These are phyloP conservation scores for Torrubiellomyces zombiae DNA, from an alignment of 2,329 filamentous ascomycete species.

Conservation along the genomic window DNA sequence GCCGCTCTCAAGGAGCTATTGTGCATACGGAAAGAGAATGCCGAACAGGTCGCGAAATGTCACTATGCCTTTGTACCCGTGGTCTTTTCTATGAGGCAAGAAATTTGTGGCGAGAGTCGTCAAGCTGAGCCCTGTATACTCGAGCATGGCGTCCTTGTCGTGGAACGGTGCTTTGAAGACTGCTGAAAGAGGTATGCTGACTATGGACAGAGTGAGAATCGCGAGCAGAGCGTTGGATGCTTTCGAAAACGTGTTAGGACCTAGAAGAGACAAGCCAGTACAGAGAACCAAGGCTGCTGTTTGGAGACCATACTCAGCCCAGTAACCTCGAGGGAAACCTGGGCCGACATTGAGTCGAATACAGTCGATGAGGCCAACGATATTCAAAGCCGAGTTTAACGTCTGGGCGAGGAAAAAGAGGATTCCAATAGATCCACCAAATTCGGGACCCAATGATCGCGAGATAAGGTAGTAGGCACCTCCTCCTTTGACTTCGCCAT, in stretches of 20 bases:
- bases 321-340: constrained; percentile 52
- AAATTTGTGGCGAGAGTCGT: constrained; percentile 60
- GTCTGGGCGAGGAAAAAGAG: constrained; percentile 85
- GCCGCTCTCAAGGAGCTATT: background rate
- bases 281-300: constrained; percentile 56
- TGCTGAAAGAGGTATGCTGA: constrained; percentile 72
- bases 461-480: constrained; percentile 85
- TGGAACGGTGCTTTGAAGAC: constrained; percentile 51
- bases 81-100: constrained; percentile 49
- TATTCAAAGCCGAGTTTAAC: constrained; percentile 74
- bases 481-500: constrained; percentile 74
- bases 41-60: constrained; percentile 74
- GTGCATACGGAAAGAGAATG: constrained; percentile 53
- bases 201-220: constrained; percentile 53
- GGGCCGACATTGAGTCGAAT: constrained; percentile 58
- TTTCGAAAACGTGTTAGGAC: constrained; percentile 63
- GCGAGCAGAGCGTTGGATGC: constrained; percentile 63
- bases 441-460: constrained; percentile 70
- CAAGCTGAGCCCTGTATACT: constrained; percentile 63
- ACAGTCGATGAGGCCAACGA: constrained; percentile 73
- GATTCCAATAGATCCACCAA: constrained; percentile 74
- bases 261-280: constrained; percentile 60
- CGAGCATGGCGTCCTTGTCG: constrained; percentile 42
- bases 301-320: constrained; percentile 61
- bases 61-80: constrained; percentile 43